Evolutionary conservation across 2,329 filamentous ascomycete genomes (phyloP).

Genomic region (Penicillium sp.): DNA sequence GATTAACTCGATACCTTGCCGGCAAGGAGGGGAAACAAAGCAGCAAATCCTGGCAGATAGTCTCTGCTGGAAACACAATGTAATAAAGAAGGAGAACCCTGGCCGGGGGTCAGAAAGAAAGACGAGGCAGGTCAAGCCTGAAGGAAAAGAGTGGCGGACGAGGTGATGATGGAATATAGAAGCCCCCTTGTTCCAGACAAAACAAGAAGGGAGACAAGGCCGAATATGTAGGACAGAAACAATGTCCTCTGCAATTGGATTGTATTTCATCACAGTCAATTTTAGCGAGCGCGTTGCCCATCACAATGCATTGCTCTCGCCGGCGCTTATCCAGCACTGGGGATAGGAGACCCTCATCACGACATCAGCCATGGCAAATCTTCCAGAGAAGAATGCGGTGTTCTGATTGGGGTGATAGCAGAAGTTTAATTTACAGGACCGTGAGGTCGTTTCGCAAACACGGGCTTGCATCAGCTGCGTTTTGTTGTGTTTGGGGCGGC

Average conservation of each 20-base stretch:
- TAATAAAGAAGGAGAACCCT: conserved; percentile 9
- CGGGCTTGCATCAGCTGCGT: background rate
- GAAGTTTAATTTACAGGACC: conserved; percentile 10
- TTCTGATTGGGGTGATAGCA: conserved; percentile 8
- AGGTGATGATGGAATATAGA: conserved; percentile 7
- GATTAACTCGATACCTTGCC: conserved; percentile 19
- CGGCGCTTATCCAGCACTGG: conserved; percentile 11
- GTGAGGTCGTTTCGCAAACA: conserved; percentile 3
- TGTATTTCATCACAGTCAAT: background rate
- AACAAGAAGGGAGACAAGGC: conserved; percentile 4
- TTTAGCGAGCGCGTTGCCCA: conserved; percentile 15
- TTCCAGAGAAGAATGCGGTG: background rate
- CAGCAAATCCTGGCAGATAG: too few relatives aligned
- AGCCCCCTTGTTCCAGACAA: conserved; percentile 10
- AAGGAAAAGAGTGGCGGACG: conserved; percentile 15
- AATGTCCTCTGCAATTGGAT: background rate
- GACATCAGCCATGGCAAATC: background rate
- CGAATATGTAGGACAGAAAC: conserved; percentile 17
- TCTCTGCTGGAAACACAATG: too few relatives aligned
- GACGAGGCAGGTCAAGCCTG: conserved; percentile 6
- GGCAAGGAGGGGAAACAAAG: conserved; percentile 17
- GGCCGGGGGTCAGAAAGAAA: conserved; percentile 14
- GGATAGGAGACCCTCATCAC: conserved; percentile 5
- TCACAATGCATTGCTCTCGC: conserved; percentile 16
- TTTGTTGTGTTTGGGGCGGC: background rate